Percentiles rank a stretch among this genome's conserved stretches.
Conservation (phyloP, 257 asterid species). For the Gentiana dahurica region DNA sequence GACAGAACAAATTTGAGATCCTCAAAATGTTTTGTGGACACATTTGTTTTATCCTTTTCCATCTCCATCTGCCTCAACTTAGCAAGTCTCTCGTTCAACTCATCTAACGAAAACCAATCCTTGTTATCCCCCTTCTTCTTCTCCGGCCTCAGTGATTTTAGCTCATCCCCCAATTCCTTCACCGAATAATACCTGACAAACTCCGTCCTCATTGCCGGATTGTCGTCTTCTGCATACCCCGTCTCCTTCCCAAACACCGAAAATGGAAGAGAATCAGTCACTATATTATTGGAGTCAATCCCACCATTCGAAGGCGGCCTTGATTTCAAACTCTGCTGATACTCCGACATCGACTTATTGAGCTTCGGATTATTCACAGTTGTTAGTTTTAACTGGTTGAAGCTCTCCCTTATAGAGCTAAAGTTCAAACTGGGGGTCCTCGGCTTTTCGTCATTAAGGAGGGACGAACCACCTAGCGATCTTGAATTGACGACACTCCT, state of each 20-base stretch:
- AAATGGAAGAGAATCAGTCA: not conserved
- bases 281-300: conserved; percentile 8
- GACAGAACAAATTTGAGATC: conserved; percentile 10
- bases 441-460: not conserved
- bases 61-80: conserved; percentile 35
- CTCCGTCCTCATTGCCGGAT: conserved; percentile 3
- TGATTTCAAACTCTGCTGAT: too few relatives aligned
- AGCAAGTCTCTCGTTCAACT: conserved; percentile 49
- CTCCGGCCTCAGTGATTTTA: conserved; percentile 55
- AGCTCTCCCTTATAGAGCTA: conserved; percentile 11
- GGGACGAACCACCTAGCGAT: conserved; percentile 2
- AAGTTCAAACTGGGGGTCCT: not conserved
- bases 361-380: not conserved
- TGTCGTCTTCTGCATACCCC: not conserved
- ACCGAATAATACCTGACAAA: conserved; percentile 14
- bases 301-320: conserved; percentile 3
- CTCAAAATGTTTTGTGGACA: not conserved
- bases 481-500: conserved; percentile 5
- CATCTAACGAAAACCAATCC: conserved; percentile 58
- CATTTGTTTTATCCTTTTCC: conserved; percentile 7
- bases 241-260: conserved; percentile 13
- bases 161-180: conserved; percentile 46
- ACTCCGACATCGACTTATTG: not conserved
- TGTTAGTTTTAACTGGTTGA: not conserved
- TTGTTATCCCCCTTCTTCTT: conserved; percentile 33